Base-by-base conservation (phyloP, 208 protist species). In the Crithidia sp. region DNA sequence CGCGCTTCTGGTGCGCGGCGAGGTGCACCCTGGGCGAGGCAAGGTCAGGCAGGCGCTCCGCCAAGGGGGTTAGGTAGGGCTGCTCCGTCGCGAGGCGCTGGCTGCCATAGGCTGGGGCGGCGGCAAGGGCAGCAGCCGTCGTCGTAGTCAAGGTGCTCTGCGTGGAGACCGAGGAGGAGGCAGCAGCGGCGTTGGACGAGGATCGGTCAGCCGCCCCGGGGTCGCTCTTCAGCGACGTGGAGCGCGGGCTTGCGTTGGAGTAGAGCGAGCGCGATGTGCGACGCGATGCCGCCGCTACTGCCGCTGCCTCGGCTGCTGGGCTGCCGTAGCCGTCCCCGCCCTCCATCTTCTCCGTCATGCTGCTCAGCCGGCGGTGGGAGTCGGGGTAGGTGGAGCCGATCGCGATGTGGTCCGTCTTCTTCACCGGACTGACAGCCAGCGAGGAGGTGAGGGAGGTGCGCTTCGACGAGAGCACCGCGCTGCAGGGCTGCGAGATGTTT, bases 21-120 rank as follows among this genome's bases (percentile, higher is more conserved):
- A 74, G 55, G 13, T 74, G 74, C 40, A 65, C 39, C 37, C 52
- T 36, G 13, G 56, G 60, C 8, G 57, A 59, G n/a, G 67, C 53
- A 28, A 73, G 61, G 53, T 74, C 67, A 2, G 67, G 74, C 53
- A 74, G 61, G 13, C 67, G 44, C 41, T 73, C 67, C 58, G 60
- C 53, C 39, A 74, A 60, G n/a, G 67, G 53, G 2, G 60, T 14
- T 7, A 63, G 12, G 16, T 61, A n/a, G 6, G 55, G 57, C 45
- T 14, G 56, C 37, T 63, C 39, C 14, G 39, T 16, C 16, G 50
- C 16, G 28, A 28, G 45, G 9, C 12, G 9, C 12, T 49, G 9
- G 45, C 7, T 13, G 12, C 9, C 45, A 49, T 7, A 49, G 7
- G 45, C 45, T 7, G 28, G 28, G 28, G 28, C 28, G 28, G 28